Percentiles rank a stretch among this genome's conserved stretches.
phyloP scores from a whole-genome alignment of 306 rosid genomes.

The Ormosia semicastrata region DNA sequence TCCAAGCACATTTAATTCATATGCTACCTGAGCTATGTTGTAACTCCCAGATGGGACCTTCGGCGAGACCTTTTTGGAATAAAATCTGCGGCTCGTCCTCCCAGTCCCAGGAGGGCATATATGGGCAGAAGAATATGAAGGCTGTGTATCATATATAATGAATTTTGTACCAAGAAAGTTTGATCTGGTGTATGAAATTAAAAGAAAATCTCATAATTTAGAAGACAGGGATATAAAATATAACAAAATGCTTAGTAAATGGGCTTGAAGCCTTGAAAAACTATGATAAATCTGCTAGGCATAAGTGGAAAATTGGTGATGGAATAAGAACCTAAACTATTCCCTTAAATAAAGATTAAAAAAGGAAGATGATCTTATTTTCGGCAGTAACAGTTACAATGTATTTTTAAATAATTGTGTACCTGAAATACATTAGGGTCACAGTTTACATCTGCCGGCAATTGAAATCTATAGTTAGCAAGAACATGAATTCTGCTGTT shows the following conservation, averaged over 20 bases:
- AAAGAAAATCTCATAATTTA: background rate
- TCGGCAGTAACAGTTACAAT: background rate
- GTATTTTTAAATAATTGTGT: background rate
- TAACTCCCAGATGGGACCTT: conserved; percentile 91
- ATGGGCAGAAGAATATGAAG: conserved; percentile 59
- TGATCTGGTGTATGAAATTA: conserved; percentile 58
- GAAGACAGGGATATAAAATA: background rate
- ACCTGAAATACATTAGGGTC: background rate
- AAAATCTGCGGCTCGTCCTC: conserved; percentile 75
- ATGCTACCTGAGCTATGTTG: conserved; percentile 87
- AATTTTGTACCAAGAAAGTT: conserved; percentile 94
- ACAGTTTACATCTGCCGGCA: background rate
- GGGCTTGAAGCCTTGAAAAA: background rate
- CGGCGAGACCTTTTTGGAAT: conserved; percentile 87
- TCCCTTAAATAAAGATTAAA: background rate
- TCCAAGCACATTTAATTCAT: conserved; percentile 87
- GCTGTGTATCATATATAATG: conserved; percentile 84
- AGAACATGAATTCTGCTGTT: background rate
- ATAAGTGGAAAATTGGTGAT: background rate
- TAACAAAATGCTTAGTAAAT: background rate
- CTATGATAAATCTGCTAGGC: background rate
- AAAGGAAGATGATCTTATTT: background rate
- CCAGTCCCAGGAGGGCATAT: conserved; percentile 71
- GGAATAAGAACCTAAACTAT: background rate
- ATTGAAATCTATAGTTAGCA: background rate